A percentile compares a stretch with the other conserved stretches of the same genome.
Evolutionary conservation across 2,329 filamentous ascomycete genomes (phyloP).

Genomic region (Ceratocystiopsis sp.): DNA sequence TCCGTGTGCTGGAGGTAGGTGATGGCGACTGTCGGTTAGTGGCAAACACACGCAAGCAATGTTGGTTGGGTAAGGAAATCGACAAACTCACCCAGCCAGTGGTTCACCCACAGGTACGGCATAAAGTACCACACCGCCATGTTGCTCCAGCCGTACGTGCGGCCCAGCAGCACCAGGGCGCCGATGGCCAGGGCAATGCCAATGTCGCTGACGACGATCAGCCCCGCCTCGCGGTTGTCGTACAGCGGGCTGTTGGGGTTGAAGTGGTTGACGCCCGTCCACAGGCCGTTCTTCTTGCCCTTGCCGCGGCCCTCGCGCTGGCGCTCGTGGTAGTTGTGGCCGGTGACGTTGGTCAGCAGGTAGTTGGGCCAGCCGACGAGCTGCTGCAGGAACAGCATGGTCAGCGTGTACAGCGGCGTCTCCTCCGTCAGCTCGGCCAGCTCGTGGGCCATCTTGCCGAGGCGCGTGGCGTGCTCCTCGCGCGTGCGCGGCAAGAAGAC

Average conservation of each 20-base stretch:
- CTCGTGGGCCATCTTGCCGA: slow-evolving; percentile 64
- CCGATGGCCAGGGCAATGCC: slow-evolving; percentile 50
- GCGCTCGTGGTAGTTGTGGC: slow-evolving; percentile 84
- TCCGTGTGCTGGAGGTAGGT: slow-evolving; percentile 96
- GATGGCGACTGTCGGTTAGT: slow-evolving; percentile 54
- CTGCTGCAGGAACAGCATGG: slow-evolving; percentile 67
- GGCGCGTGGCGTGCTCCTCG: slow-evolving; percentile 57
- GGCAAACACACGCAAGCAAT: background rate
- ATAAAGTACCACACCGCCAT: slow-evolving; percentile 87
- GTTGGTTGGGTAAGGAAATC: background rate
- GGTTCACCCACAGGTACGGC: slow-evolving; percentile 95
- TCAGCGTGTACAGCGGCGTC: slow-evolving; percentile 68
- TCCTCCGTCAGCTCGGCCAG: slow-evolving; percentile 83
- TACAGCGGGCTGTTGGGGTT: slow-evolving; percentile 75
- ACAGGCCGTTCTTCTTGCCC: slow-evolving; percentile 74
- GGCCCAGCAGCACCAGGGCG: slow-evolving; percentile 50
- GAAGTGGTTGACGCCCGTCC: slow-evolving; percentile 87
- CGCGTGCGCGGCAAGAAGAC: slow-evolving; percentile 93
- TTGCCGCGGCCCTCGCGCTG: slow-evolving; percentile 86
- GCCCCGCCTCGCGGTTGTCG: slow-evolving; percentile 75
- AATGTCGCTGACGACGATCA: slow-evolving; percentile 74
- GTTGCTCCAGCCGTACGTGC: slow-evolving; percentile 70
- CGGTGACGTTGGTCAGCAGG: slow-evolving; percentile 79
- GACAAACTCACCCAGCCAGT: slow-evolving; percentile 74
- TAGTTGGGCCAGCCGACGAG: slow-evolving; percentile 88